Percentiles rank a stretch among this genome's conserved stretches.
These are phyloP conservation scores for Saccharomyces hybrid DNA, from an alignment of 1,139 yeast genomes.

Conservation along the genomic window DNA sequence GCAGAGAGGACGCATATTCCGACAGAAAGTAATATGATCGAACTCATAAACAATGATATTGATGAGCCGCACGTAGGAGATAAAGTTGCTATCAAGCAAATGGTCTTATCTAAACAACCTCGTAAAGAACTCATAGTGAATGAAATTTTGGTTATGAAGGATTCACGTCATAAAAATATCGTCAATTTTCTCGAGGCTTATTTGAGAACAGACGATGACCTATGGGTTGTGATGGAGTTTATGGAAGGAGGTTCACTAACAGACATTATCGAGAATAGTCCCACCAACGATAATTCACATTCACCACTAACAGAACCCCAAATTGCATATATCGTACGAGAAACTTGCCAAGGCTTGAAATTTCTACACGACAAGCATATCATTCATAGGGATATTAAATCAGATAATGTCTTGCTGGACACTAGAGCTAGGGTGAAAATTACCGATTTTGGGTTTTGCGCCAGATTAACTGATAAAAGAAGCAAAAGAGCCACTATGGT, in stretches of 20 bases:
- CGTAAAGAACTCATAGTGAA: conserved; percentile 89
- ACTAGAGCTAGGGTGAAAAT: conserved; percentile 85
- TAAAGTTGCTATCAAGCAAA: conserved; percentile 85
- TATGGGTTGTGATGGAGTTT: conserved; percentile 94
- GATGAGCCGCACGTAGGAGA: conserved; percentile 35
- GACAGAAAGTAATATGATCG: neutral
- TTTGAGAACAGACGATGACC: conserved; percentile 51
- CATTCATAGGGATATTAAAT: conserved; percentile 92
- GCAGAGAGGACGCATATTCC: conserved; percentile 53
- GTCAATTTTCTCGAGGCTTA: conserved; percentile 90
- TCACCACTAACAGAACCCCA: conserved; percentile 56
- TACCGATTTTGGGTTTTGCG: conserved; percentile 97
- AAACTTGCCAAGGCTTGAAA: conserved; percentile 85
- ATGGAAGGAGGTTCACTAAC: conserved; percentile 90
- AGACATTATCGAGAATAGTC: conserved; percentile 73
- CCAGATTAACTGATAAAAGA: conserved; percentile 86
- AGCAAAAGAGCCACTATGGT: conserved; percentile 97
- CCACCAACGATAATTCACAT: conserved; percentile 33
- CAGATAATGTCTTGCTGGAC: conserved; percentile 86
- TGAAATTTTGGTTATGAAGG: conserved; percentile 93
- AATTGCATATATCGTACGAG: conserved; percentile 83
- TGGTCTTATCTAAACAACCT: conserved; percentile 89
- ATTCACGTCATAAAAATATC: conserved; percentile 82
- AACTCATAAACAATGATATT: conserved; percentile 16
- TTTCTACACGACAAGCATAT: conserved; percentile 86